Conservation (phyloP, 495 filamentous ascomycete species). For the Parachaetomium inaequale region DNA sequence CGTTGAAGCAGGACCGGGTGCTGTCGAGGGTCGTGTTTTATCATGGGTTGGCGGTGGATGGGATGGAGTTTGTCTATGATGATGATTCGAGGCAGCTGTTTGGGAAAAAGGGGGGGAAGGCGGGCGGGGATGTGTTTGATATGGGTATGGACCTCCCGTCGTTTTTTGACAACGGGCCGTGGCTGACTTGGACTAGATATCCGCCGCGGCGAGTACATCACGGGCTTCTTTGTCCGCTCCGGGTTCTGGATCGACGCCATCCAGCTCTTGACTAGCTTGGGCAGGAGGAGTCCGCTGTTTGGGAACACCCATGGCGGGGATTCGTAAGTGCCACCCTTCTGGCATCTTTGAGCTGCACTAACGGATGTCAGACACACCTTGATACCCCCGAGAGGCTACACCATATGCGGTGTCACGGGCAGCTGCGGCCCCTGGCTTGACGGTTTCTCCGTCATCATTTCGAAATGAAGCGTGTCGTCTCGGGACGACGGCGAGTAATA, state of each 20-base stretch:
- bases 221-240: constrained; percentile 81
- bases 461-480: constrained; percentile 45
- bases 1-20: constrained; percentile 65
- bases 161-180: background rate
- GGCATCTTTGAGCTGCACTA: constrained; percentile 1
- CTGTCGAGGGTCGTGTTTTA: constrained; percentile 73
- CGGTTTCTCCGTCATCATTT: constrained; percentile 83
- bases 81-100: constrained; percentile 84
- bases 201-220: constrained; percentile 76
- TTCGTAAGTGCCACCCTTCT: constrained; percentile 57
- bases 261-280: constrained; percentile 84
- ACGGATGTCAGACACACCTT: constrained; percentile 66
- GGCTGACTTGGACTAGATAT: constrained; percentile 55
- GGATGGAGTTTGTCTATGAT: constrained; percentile 90
- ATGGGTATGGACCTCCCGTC: constrained; percentile 56
- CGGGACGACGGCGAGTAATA: background rate
- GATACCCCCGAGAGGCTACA: constrained; percentile 86
- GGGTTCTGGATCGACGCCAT: constrained; percentile 87
- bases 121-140: constrained; percentile 70
- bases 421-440: constrained; percentile 81
- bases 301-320: constrained; percentile 79
- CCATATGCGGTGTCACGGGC: constrained; percentile 81
- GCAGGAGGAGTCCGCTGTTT: constrained; percentile 78
- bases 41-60: constrained; percentile 74
- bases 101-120: constrained; percentile 74